phyloP scores from a whole-genome alignment of 2,329 filamentous ascomycete genomes.

The Huntiella bhutanensis region DNA sequence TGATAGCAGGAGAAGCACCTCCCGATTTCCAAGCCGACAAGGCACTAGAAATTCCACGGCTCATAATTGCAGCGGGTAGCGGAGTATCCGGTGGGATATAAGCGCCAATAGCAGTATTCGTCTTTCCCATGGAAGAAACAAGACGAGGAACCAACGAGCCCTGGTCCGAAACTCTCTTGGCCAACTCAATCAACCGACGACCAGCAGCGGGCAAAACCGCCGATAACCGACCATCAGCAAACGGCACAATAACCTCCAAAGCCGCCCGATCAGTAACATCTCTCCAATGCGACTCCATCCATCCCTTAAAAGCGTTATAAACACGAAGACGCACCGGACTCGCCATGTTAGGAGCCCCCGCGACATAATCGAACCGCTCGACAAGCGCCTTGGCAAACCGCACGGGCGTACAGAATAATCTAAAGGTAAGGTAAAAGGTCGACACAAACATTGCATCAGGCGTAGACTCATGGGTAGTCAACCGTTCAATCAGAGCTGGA shows the following conservation, averaged over 20 bases:
- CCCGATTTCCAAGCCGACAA: constrained; percentile 59
- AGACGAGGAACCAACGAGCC: constrained; percentile 64
- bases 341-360: constrained; percentile 53
- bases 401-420: constrained; percentile 68
- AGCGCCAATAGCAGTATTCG: constrained; percentile 49
- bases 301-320: constrained; percentile 93
- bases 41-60: constrained; percentile 55
- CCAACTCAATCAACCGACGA: constrained; percentile 60
- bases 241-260: constrained; percentile 55
- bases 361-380: constrained; percentile 81
- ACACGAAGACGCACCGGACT: constrained; percentile 72
- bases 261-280: constrained; percentile 62
- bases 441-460: constrained; percentile 84
- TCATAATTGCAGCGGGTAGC: constrained; percentile 49
- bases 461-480: constrained; percentile 83
- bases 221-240: constrained; percentile 56
- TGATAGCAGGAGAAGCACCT: constrained; percentile 48
- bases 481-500: constrained; percentile 75
- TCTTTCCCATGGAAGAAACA: constrained; percentile 75
- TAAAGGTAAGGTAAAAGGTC: constrained; percentile 90
- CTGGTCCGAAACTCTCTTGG: constrained; percentile 56
- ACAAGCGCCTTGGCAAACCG: constrained; percentile 69
- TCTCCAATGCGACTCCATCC: constrained; percentile 92
- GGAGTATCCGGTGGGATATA: constrained; percentile 54
- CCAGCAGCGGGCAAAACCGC: constrained; percentile 56